Evolutionary conservation across 2,329 filamentous ascomycete species (phyloP), one percentile per base, ranked within the genome.

Genomic region (Penicillium freii): DNA sequence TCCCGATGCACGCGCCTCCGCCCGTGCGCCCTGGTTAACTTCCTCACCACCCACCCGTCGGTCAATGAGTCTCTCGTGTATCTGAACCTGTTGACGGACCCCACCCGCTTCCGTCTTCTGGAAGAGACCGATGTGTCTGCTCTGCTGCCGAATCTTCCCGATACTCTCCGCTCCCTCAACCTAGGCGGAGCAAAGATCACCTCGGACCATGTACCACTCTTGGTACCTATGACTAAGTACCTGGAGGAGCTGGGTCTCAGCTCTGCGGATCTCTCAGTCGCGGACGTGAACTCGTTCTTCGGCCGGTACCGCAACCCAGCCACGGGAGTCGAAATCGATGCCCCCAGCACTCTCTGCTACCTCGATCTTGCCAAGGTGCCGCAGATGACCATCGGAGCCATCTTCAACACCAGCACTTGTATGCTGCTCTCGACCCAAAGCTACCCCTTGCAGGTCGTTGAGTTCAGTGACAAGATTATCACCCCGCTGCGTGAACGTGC

Each of bases 191-290:
- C 87, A 67, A 84, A 84, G 69, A 87, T 93, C 81, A 82, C 82
- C 36, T 73, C 80, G 1, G 80, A 80, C 0, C 89, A 93, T 68
- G 78, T 91, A 31, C 78, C 84, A 3, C 75, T 85, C 38, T 79
- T 93, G 27, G 77, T 84, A 3, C 84, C 84, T 6, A 77, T 92
- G 48, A 84, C 86, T 34, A 88, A 89, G 71, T 84, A 88, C 64
- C 77, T 93, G 13, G 89, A 93, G 71, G 90, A 93, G 73, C 80
- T 94, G 21, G 87, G 89, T 6, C 74, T 93, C 15, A 89, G 88
- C 40, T 85, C 87, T 31, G 78, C 80, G 6, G 82, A 88, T 40
- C 76, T 93, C 47, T 82, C 83, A 13, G 79, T 90, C 44, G 73
- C 77, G 51, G 87, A 92, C 61, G 80, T 92, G 57, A 85, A 88